phyloP scores from a whole-genome alignment of 805 yeast species.

The Crinitomyces ghanaensis region DNA sequence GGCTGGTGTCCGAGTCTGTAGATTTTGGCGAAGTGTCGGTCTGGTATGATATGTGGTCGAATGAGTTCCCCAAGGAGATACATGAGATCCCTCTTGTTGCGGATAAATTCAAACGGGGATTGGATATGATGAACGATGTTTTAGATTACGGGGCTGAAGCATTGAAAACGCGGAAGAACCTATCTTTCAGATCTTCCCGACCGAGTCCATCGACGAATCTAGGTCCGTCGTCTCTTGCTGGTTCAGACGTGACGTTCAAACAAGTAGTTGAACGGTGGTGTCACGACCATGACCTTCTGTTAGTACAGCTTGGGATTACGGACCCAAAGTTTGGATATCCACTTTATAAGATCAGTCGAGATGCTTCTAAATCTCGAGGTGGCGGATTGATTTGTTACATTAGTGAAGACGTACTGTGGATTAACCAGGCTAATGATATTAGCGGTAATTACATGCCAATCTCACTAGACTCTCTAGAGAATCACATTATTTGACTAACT shows the following conservation, averaged over 20 bases:
- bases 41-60: constrained; percentile 27
- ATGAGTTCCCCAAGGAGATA: constrained; percentile 17
- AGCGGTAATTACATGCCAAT: constrained; percentile 8
- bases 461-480: constrained; percentile 15
- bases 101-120: constrained; percentile 16
- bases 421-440: constrained; percentile 19
- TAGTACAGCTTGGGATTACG: constrained; percentile 27
- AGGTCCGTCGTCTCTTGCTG: background rate
- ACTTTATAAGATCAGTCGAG: constrained; percentile 32
- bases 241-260: constrained; percentile 32
- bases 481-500: background rate
- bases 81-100: constrained; percentile 7
- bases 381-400: constrained; percentile 36
- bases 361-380: constrained; percentile 21
- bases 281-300: constrained; percentile 34
- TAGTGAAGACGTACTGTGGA: constrained; percentile 56
- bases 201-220: background rate
- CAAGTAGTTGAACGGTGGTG: constrained; percentile 61
- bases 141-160: constrained; percentile 15
- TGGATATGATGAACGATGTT: constrained; percentile 26
- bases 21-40: constrained; percentile 19
- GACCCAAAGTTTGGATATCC: constrained; percentile 33
- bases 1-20: constrained; percentile 19
- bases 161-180: constrained; percentile 5
- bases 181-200: background rate